phyloP scores from a whole-genome alignment of 306 rosid genomes.

The apple (Malus domestica) region DNA sequence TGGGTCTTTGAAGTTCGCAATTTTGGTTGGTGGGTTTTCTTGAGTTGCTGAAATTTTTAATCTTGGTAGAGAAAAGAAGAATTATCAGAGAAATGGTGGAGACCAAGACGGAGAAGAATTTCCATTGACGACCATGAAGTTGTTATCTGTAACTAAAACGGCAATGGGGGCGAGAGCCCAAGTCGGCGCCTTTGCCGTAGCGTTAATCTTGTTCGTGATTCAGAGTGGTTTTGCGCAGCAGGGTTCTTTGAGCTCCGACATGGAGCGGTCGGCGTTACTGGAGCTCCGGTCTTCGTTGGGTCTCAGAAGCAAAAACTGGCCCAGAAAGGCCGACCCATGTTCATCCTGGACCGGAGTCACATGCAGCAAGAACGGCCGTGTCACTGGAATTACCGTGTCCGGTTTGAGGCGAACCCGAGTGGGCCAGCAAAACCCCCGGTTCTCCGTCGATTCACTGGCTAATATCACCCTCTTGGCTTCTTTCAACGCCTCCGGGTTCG shows the following conservation, averaged over 20 bases:
- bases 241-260: conserved; percentile 29
- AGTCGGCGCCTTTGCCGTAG: conserved; percentile 17
- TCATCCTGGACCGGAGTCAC: conserved; percentile 54
- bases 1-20: neutral
- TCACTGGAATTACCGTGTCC: conserved; percentile 41
- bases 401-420: conserved; percentile 48
- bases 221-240: conserved; percentile 32
- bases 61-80: neutral
- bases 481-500: conserved; percentile 83
- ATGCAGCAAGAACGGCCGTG: conserved; percentile 55
- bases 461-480: conserved; percentile 46
- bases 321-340: conserved; percentile 61
- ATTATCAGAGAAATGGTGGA: neutral
- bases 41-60: neutral
- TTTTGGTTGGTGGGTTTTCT: neutral
- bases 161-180: conserved; percentile 41
- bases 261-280: conserved; percentile 52
- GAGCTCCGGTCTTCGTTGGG: conserved; percentile 76
- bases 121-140: conserved; percentile 11
- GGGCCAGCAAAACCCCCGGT: conserved; percentile 36
- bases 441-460: conserved; percentile 56
- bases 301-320: conserved; percentile 70
- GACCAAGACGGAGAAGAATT: conserved; percentile 8
- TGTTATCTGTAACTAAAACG: conserved; percentile 1
- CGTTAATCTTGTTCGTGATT: conserved; percentile 29